These are phyloP conservation scores for Pharus latifolius DNA, from an alignment of 176 grass and related monocot species.

Conservation along the genomic window DNA sequence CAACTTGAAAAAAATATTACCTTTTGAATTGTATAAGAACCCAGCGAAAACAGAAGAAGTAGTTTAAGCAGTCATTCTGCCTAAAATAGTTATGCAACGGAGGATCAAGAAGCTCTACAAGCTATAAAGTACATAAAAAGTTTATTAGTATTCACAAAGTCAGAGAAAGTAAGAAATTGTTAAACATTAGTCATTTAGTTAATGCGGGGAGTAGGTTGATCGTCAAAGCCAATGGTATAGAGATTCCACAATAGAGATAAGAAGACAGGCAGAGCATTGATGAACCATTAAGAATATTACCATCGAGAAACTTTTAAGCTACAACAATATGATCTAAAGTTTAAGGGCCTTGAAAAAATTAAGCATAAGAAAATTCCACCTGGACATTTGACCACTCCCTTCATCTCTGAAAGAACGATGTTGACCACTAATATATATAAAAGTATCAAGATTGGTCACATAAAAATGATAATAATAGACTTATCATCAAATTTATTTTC, in stretches of 20 bases:
- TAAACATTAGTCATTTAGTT: not conserved
- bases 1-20: conserved; percentile 21
- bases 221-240: not conserved
- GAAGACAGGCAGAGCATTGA: not conserved
- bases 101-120: conserved; percentile 86
- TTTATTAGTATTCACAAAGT: not conserved
- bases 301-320: not conserved
- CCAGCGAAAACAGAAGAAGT: conserved; percentile 99
- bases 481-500: no score
- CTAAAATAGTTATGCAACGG: conserved; percentile 82
- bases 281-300: not conserved
- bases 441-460: no score
- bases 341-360: not conserved
- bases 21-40: conserved; percentile 99
- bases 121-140: conserved; percentile 28
- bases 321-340: not conserved
- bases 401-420: no score
- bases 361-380: no score
- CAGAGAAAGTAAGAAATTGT: not conserved
- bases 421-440: no score
- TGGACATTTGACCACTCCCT: no score
- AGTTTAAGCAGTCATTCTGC: conserved; percentile 86
- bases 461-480: no score
- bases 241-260: not conserved
- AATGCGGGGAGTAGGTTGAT: not conserved